These are phyloP conservation scores for Pogostemon cablin DNA, from an alignment of 257 asterid species.

Conservation along the genomic window DNA sequence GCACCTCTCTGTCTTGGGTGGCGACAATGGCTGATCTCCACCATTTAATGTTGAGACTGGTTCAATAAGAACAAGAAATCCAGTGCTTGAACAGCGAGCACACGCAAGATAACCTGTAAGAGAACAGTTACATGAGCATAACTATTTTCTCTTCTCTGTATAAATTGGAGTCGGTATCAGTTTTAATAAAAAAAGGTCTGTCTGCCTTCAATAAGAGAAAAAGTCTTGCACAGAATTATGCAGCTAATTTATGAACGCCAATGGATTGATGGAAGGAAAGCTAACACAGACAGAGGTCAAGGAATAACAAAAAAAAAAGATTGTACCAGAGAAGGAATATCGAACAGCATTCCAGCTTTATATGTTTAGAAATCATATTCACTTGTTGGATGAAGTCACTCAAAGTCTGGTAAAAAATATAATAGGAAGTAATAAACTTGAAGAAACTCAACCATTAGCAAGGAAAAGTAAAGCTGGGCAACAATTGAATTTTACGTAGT, in stretches of 20 bases:
- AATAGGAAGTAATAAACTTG: neutral
- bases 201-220: neutral
- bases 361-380: conserved; percentile 3
- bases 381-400: conserved; percentile 6
- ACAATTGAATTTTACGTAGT: neutral
- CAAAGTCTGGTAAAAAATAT: neutral
- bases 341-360: conserved; percentile 15
- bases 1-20: conserved; percentile 84
- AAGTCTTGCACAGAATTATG: neutral
- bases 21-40: conserved; percentile 56
- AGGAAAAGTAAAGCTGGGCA: neutral
- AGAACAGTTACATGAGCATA: conserved; percentile 28
- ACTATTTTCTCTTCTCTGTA: conserved; percentile 30
- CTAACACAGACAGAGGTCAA: neutral
- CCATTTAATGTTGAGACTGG: conserved; percentile 63
- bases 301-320: neutral
- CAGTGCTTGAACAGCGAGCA: conserved; percentile 89
- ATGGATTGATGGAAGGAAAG: conserved; percentile 1
- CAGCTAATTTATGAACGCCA: neutral
- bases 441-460: neutral
- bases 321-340: conserved; percentile 8
- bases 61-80: conserved; percentile 74
- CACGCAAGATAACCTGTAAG: conserved; percentile 91
- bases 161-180: neutral
- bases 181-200: neutral